Evolutionary conservation across 2,329 filamentous ascomycete species (phyloP).

Genomic region (Colletotrichum incanum): DNA sequence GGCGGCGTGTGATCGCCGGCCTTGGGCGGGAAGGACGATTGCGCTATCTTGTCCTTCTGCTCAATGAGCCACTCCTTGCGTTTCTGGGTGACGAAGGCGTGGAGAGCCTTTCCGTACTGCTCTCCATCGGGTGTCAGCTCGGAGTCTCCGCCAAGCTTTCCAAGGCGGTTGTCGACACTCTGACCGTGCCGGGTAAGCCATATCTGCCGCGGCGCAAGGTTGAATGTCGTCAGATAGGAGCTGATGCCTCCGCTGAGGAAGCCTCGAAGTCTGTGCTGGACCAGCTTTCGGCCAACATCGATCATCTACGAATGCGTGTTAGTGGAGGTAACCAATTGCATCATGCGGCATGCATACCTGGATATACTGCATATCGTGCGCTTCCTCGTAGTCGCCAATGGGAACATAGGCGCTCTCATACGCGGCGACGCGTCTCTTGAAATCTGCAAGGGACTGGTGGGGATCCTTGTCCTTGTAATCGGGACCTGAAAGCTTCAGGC

Average conservation of each 20-base stretch:
- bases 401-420: slow-evolving; percentile 97
- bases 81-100: slow-evolving; percentile 87
- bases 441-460: slow-evolving; percentile 85
- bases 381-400: slow-evolving; percentile 91
- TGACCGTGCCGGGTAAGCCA: slow-evolving; percentile 98
- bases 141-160: slow-evolving; percentile 93
- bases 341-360: slow-evolving; percentile 64
- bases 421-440: slow-evolving; percentile 91
- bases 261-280: slow-evolving; percentile 90
- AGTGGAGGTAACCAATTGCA: slow-evolving; percentile 42
- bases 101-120: slow-evolving; percentile 83
- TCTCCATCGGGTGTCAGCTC: slow-evolving; percentile 85
- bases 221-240: slow-evolving; percentile 97
- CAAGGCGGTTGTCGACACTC: slow-evolving; percentile 87
- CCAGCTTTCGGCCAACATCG: slow-evolving; percentile 94
- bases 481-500: slow-evolving; percentile 93
- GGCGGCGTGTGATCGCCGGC: slow-evolving; percentile 95
- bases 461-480: slow-evolving; percentile 98
- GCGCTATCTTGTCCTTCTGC: slow-evolving; percentile 83
- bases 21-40: slow-evolving; percentile 88
- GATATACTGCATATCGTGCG: slow-evolving; percentile 93
- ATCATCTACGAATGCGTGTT: slow-evolving; percentile 77
- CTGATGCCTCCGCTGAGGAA: slow-evolving; percentile 94
- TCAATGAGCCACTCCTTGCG: slow-evolving; percentile 86
- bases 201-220: slow-evolving; percentile 93